phyloP scores from a whole-genome alignment of 2,329 filamentous ascomycete species.

The Xylariaceae sp. region DNA sequence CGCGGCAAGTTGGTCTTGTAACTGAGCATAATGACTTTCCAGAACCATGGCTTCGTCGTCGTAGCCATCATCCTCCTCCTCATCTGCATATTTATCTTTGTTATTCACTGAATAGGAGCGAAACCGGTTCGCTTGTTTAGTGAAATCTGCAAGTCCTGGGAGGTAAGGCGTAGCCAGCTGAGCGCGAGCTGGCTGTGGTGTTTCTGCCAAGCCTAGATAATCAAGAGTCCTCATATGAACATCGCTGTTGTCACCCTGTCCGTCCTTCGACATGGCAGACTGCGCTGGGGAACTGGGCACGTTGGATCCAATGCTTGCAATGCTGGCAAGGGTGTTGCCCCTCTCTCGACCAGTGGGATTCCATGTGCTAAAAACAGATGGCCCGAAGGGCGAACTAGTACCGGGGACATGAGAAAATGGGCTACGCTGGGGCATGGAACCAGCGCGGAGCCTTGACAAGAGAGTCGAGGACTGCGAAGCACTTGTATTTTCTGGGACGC shows the following conservation, averaged over 20 bases:
- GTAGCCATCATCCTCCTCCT: slow-evolving; percentile 77
- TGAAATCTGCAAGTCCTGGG: slow-evolving; percentile 69
- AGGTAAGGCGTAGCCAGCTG: slow-evolving; percentile 72
- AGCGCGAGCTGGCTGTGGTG: slow-evolving; percentile 74
- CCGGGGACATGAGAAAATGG: slow-evolving; percentile 58
- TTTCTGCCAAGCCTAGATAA: slow-evolving; percentile 91
- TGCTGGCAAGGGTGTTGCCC: slow-evolving; percentile 76
- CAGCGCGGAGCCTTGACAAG: slow-evolving; percentile 80
- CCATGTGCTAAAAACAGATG: slow-evolving; percentile 89
- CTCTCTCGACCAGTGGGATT: slow-evolving; percentile 68
- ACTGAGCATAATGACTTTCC: slow-evolving; percentile 54
- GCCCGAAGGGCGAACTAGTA: slow-evolving; percentile 70
- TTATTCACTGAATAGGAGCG: slow-evolving; percentile 98
- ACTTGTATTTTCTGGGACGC: slow-evolving; percentile 46
- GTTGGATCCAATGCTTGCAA: slow-evolving; percentile 85
- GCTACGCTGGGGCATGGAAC: slow-evolving; percentile 87
- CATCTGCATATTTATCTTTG: slow-evolving; percentile 92
- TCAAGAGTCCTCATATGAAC: slow-evolving; percentile 87
- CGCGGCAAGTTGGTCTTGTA: slow-evolving; percentile 60
- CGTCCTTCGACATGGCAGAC: slow-evolving; percentile 81
- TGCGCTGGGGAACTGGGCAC: slow-evolving; percentile 82
- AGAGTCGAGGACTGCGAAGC: slow-evolving; percentile 62
- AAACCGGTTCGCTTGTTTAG: slow-evolving; percentile 78
- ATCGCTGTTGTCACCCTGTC: slow-evolving; percentile 71
- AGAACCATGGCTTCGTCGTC: slow-evolving; percentile 52